Base-by-base conservation (phyloP, 2,329 filamentous ascomycete genomes). In the Nectriaceae sp. region DNA sequence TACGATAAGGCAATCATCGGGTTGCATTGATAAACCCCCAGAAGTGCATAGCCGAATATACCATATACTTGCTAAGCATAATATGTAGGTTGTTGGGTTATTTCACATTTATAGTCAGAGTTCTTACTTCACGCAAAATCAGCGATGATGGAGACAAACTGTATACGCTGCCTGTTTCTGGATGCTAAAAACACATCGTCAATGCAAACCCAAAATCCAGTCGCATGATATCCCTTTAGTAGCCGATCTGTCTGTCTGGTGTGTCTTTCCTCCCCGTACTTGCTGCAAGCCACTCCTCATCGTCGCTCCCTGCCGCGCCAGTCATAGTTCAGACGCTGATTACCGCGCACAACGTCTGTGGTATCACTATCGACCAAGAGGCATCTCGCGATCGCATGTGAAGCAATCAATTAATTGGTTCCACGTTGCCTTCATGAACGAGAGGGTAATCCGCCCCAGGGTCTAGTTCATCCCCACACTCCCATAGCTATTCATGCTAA, bases 401-500 rank as follows among this genome's bases (percentile, higher is more conserved):
- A 62, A 60, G 61, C 53, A 54, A 55, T 55, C 49, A 52, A 59
- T 58, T 50, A 54, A 53, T 55, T 55, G 46, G 44, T 57, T 57
- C 52, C 57, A 61, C 56, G 47, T 59, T 53, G 56, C 56, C 46
- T 47, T 57, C 57, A 59, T 58, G 53, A 63, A 59, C 40, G 56
- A 50, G 55, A 59, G 51, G 8, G 56, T 49, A 50, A 64, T 61
- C 54, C 60, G 62, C 50, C 53, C 56, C 55, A 60, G 53, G 51
- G 53, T 59, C 58, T 56, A 61, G 53, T 60, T 56, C 60, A 53
- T 60, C 57, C 47, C 53, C 53, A 43, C 57, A 52, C 44, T 46
- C 46, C 41, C 49, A 39, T 33, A 49, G 47, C 43, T 22, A n/a
- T 13, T 42, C 52, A 40, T 46, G 54, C 63, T 81, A 97, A 75